phyloP scores from a whole-genome alignment of 345 rosid species.

The Gossypium thurberi region DNA sequence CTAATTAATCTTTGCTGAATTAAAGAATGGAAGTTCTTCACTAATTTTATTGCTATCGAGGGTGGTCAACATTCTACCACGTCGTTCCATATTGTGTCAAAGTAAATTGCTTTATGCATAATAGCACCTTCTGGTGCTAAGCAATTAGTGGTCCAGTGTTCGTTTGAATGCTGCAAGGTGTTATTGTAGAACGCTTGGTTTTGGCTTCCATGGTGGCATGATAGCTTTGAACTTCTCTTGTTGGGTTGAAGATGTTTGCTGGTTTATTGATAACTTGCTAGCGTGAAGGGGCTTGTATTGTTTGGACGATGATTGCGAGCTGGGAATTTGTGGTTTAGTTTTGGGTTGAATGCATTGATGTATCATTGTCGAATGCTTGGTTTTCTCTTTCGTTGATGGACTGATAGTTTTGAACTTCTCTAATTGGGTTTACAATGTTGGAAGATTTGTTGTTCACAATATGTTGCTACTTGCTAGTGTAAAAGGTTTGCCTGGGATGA shows the following conservation, averaged over 20 bases:
- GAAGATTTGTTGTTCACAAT: background rate
- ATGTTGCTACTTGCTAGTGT: background rate
- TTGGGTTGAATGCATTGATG: background rate
- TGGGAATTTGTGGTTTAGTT: background rate
- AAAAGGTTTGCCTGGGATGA: background rate
- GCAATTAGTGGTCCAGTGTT: background rate
- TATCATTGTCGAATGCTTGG: background rate
- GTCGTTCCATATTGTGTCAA: background rate
- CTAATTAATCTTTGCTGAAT: background rate
- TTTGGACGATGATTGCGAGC: background rate
- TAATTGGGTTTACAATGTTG: background rate
- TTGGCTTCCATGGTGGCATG: background rate
- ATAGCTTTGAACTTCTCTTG: background rate
- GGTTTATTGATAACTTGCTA: background rate
- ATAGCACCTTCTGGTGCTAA: background rate
- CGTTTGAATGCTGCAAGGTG: background rate
- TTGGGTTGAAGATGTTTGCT: background rate
- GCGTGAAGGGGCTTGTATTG: background rate
- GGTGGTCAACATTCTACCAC: background rate
- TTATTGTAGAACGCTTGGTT: background rate
- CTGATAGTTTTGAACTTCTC: background rate
- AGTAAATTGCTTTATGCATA: background rate
- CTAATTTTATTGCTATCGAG: background rate
- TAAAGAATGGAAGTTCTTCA: background rate
- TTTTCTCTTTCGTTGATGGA: background rate